Percentiles rank a stretch among this genome's conserved stretches.
These are phyloP conservation scores for Fusarium sterilihyphosum DNA, from an alignment of 2,329 filamentous ascomycete genomes.

Conservation along the genomic window DNA sequence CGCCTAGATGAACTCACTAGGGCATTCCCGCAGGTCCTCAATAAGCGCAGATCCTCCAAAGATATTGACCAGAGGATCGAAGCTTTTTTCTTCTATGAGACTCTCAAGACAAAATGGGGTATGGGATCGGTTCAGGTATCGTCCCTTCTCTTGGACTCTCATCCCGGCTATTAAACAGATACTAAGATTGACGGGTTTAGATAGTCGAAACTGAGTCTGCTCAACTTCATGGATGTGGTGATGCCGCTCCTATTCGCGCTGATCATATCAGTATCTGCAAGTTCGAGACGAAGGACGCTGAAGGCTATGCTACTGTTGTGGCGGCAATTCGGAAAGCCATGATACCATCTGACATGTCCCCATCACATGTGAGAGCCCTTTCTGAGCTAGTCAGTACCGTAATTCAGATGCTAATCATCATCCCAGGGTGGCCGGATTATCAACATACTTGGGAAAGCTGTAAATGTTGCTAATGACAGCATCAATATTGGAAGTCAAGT, in stretches of 20 bases:
- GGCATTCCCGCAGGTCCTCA: background rate
- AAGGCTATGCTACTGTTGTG: background rate
- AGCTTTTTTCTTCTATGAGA: background rate
- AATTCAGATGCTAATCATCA: rapidly evolving
- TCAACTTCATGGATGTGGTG: background rate
- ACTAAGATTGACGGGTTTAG: rapidly evolving
- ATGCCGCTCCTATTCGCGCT: background rate
- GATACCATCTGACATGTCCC: rapidly evolving
- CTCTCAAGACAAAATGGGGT: rapidly evolving
- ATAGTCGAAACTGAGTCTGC: rapidly evolving
- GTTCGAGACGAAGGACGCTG: background rate
- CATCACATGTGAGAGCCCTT: background rate
- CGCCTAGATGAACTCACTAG: rapidly evolving
- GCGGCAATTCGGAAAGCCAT: background rate
- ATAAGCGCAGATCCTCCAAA: background rate
- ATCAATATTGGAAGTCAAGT: background rate
- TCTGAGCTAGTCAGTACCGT: rapidly evolving
- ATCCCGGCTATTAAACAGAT: rapidly evolving
- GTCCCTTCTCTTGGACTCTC: rapidly evolving
- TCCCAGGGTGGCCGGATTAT: rapidly evolving
- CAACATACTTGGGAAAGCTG: background rate
- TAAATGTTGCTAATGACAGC: background rate
- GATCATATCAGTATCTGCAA: background rate
- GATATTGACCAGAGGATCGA: rapidly evolving
- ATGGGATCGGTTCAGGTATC: background rate